These are phyloP conservation scores for Botrytis porri DNA, from an alignment of 2,329 filamentous ascomycete genomes.

Conservation along the genomic window DNA sequence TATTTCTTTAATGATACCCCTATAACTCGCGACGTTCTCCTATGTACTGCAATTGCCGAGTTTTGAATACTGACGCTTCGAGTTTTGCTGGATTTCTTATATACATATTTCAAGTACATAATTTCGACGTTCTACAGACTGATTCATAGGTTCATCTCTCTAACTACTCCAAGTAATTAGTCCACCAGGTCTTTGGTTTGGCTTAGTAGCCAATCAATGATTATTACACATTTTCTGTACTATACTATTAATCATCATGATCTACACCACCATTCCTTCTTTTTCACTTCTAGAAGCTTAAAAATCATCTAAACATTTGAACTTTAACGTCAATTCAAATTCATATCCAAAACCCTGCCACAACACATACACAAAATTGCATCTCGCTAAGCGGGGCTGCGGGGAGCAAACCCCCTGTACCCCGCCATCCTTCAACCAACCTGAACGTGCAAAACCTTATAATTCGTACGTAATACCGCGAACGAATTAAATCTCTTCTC, in stretches of 20 bases:
- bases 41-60: background rate
- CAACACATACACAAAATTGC: background rate
- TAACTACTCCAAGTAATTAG: no score
- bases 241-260: background rate
- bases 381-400: background rate
- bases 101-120: background rate
- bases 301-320: background rate
- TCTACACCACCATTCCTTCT: background rate
- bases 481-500: background rate
- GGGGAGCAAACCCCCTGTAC: background rate
- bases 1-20: background rate
- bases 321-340: background rate
- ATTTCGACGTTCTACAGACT: background rate
- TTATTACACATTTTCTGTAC: background rate
- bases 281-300: background rate
- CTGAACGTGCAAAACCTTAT: background rate
- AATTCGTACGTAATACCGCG: background rate
- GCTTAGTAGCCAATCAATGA: background rate
- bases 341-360: background rate
- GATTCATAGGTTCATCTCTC: background rate
- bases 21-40: background rate
- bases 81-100: background rate
- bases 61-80: background rate
- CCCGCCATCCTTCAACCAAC: background rate
- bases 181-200: background rate